Conservation (phyloP, 2,329 filamentous ascomycete genomes). For the Pseudogymnoascus sp. region DNA sequence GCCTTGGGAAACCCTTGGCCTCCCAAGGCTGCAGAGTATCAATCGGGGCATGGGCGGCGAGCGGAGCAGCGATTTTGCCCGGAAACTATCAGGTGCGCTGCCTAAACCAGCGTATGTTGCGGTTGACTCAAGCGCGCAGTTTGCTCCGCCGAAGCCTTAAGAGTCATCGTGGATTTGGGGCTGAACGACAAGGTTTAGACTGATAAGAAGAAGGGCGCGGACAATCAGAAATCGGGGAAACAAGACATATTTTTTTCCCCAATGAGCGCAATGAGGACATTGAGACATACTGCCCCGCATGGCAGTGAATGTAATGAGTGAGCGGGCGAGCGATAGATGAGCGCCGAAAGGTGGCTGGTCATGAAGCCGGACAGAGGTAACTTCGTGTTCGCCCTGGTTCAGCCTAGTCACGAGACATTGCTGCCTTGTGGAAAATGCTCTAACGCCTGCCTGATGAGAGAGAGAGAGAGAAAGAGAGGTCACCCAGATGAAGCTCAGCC, state of each 20-base stretch:
- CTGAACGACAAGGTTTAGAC: neutral
- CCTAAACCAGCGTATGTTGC: conserved; percentile 1
- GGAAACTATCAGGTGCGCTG: conserved; percentile 1
- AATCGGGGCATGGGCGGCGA: conserved; percentile 5
- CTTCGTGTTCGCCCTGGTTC: neutral
- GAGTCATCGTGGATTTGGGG: conserved; percentile 1
- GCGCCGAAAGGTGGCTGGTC: neutral
- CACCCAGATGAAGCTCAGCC: neutral
- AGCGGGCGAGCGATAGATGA: neutral
- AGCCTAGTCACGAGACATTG: conserved; percentile 5
- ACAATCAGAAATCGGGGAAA: neutral
- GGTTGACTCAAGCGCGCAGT: conserved; percentile 6
- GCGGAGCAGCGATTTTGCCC: neutral
- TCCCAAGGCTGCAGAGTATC: conserved; percentile 4
- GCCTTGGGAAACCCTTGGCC: conserved; percentile 1
- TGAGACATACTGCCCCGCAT: neutral
- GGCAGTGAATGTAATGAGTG: neutral
- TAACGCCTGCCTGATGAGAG: neutral
- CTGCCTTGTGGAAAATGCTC: neutral
- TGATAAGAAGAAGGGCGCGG: conserved; percentile 3
- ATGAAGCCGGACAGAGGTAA: neutral
- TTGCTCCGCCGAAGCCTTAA: neutral
- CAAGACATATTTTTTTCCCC: neutral
- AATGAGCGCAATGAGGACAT: neutral
- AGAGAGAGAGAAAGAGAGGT: neutral